Evolutionary conservation across 164 flowering plant genomes (phyloP).

Genomic region (Vitis rotundifolia): DNA sequence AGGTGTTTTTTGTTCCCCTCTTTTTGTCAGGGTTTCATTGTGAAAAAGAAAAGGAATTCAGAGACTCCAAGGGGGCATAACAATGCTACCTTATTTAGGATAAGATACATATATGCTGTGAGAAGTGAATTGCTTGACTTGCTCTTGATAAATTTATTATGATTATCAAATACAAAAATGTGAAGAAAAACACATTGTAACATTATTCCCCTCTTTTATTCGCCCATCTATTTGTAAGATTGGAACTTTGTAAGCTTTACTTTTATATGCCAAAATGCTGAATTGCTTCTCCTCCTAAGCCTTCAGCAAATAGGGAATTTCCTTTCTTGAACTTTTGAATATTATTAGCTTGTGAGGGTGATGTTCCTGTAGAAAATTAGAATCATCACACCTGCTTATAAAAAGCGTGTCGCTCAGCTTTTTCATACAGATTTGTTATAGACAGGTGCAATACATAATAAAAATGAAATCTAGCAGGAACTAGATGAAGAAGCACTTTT

Average conservation of each 20-base stretch:
- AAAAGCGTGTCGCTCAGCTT: too few species aligned
- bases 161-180: constrained; percentile 20
- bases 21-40: constrained; percentile 33
- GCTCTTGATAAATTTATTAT: constrained; percentile 23
- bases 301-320: too few species aligned
- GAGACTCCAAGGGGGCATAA: constrained; percentile 20
- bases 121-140: constrained; percentile 22
- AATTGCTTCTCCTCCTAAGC: too few species aligned
- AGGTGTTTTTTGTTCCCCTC: constrained; percentile 31
- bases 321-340: too few species aligned
- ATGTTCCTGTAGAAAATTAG: too few species aligned
- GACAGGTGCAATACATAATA: too few species aligned
- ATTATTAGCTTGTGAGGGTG: too few species aligned
- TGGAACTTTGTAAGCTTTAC: not conserved
- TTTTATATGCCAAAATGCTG: not conserved
- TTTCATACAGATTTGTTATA: too few species aligned
- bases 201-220: not conserved
- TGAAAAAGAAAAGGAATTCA: constrained; percentile 16
- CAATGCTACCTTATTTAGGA: constrained; percentile 15
- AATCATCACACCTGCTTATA: too few species aligned
- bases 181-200: constrained; percentile 11
- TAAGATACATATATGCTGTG: constrained; percentile 28
- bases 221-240: not conserved
- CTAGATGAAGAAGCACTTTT: too few species aligned
- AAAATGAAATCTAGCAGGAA: too few species aligned